Conservation (phyloP, 805 yeast genomes). For the Saccharomycopsis malanga region DNA sequence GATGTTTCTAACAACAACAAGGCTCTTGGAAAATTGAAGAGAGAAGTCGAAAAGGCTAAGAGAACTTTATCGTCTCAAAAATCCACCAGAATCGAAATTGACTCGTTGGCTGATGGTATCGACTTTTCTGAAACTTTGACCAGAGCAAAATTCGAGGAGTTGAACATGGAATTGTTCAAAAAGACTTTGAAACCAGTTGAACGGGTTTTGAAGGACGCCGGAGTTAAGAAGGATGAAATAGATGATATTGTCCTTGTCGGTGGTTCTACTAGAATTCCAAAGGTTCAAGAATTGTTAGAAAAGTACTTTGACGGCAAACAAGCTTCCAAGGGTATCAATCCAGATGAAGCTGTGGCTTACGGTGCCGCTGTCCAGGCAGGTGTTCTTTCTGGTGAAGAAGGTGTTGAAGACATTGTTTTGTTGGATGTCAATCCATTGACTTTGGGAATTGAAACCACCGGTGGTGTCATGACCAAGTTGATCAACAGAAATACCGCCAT, state of each 20-base stretch:
- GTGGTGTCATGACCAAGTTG: constrained; percentile 95
- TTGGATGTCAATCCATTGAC: constrained; percentile 93
- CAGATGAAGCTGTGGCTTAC: constrained; percentile 98
- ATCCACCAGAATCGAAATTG: constrained; percentile 94
- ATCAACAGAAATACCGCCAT: constrained; percentile 93
- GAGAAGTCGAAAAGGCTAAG: constrained; percentile 72
- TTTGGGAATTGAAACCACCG: constrained; percentile 92
- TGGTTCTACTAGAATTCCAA: constrained; percentile 99
- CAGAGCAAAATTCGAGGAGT: constrained; percentile 96
- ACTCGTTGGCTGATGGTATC: constrained; percentile 88
- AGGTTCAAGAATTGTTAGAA: constrained; percentile 90
- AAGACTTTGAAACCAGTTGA: constrained; percentile 94
- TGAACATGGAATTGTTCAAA: constrained; percentile 87
- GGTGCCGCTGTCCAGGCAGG: constrained; percentile 99
- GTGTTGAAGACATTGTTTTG: constrained; percentile 82
- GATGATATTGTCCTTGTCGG: constrained; percentile 96
- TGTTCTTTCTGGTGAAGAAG: constrained; percentile 91
- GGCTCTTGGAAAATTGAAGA: constrained; percentile 32
- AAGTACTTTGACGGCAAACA: constrained; percentile 89
- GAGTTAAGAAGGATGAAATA: constrained; percentile 76
- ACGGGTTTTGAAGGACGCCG: constrained; percentile 90
- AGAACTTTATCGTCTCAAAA: constrained; percentile 92
- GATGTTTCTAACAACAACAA: constrained; percentile 65
- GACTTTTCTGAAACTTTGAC: constrained; percentile 93
- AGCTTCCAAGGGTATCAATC: constrained; percentile 95